These are phyloP conservation scores for Postia placenta DNA, from an alignment of 768 basidiomycete species.

Conservation along the genomic window DNA sequence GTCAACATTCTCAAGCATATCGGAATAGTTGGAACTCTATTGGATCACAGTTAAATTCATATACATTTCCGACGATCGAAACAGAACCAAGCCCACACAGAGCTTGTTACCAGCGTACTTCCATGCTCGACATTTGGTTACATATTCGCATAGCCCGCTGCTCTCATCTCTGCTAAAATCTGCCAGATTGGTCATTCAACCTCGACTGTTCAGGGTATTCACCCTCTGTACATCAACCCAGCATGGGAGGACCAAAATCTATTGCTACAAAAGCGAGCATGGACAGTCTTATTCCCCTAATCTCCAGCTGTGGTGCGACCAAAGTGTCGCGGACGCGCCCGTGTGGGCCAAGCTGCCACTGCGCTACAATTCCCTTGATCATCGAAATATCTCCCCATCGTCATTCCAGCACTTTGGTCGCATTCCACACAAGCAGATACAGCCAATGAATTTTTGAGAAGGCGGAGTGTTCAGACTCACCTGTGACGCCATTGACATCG, in stretches of 20 bases:
- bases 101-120: background rate
- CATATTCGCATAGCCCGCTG: background rate
- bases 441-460: background rate
- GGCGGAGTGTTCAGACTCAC: background rate
- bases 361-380: background rate
- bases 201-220: too few species aligned
- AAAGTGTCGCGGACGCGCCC: too few species aligned
- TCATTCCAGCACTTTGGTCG: background rate
- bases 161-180: too few species aligned
- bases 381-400: background rate
- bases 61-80: background rate
- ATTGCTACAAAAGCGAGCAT: too few species aligned
- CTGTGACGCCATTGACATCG: background rate
- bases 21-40: background rate
- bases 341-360: too few species aligned
- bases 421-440: background rate
- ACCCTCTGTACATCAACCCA: too few species aligned
- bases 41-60: background rate
- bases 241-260: too few species aligned
- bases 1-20: background rate
- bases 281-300: too few species aligned
- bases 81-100: background rate
- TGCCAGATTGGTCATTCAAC: too few species aligned
- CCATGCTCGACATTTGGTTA: background rate
- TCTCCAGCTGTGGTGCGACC: too few species aligned